Base-by-base conservation (phyloP, 192 early-diverging fungal species). In the Backusella psychrophila region DNA sequence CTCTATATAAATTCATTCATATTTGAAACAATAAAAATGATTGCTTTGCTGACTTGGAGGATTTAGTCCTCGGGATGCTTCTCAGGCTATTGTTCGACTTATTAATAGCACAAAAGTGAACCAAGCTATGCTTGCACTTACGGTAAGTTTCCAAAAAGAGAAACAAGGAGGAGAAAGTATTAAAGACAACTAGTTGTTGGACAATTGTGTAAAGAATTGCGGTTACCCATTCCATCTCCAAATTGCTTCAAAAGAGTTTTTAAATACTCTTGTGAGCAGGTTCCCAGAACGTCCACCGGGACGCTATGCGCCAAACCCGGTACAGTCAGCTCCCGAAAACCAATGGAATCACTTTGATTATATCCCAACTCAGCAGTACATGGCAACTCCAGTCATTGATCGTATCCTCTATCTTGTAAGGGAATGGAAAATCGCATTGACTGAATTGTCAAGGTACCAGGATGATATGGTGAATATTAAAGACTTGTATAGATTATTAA, bases 171-270 rank as follows among this genome's bases (percentile, higher is more conserved):
- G 41, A 9, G 23, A 33, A 2, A 15, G 26, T 23, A 66, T 15
- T 15, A 59, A 42, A 34, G 63, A 29, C 41, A 21, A 44, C 9
- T 75, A 89, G 92, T 87, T 99, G 11, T 87, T 99, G n/a, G 98
- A 99, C 81, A 91, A 94, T 77, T 95, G 96, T 75, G 94, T 97
- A 76, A 99, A 99, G 83, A 98, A 99, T 82, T 99, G 98, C 81
- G 97, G 97, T 0, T 96, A 98, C 78, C 91, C 98, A 2, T 98
- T 99, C 76, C 98, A 99, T 77, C 85, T 97, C 69, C 96, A 98
- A 78, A 91, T 99, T 36, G 93, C 94, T 53, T 92, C 94, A 38
- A 97, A 98, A 76, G 98, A 99, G 79, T 99, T 99, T 80, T 85
- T 99, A 41, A 98, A 97, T 84, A 93, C 95, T 70, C 89, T 99